Base-by-base conservation (phyloP, 805 yeast species). In the Sugiyamaella boreocaroliniensis region DNA sequence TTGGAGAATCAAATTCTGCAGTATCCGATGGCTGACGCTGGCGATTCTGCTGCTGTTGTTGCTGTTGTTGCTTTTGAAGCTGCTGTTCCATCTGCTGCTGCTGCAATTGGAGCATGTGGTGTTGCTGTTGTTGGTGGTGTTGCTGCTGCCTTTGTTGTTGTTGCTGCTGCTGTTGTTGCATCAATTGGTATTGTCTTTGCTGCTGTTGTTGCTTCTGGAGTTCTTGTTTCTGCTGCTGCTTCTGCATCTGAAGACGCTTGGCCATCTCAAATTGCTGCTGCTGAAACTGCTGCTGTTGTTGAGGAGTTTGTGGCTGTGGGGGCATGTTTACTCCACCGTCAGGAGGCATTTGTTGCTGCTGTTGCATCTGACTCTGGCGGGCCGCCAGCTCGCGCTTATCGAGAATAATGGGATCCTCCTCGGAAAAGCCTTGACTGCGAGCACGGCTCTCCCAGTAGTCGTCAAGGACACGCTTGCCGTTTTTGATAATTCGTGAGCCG, bases 391-490 rank as follows among this genome's bases (percentile, higher is more conserved):
- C 52, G 9, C 58, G 52, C 26, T 62, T 66, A 48, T 67, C 70
- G 29, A 52, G 34, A 10, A 62, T 52, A 10, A 77, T 81, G 29
- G 76, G 72, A 51, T 76, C 78, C 43, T 68, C 69, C 22, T 73
- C 72, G 1, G 75, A 71, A 48, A 76, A 74, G 0, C 76, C 76
- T 55, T 76, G 76, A 16, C 67, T 68, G 40, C 62, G 65, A 0
- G 75, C 74, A 2, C 66, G 58, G 2, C 67, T 68, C 55, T 78
- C 83, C 80, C 81, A 80, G 61, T 80, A 80, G 61, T 80, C 85
- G 62, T 80, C 84, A 2, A 63, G 55, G 3, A 79, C 69, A 53
- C 83, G 70, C 40, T 66, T 64, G 6, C 84, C 85, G n/a, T 66
- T 61, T 1, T 65, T 65, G 18, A 80, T 61, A 1, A 76, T 62